Conservation (phyloP, 164 flowering plant species). For the Annona squamosa region DNA sequence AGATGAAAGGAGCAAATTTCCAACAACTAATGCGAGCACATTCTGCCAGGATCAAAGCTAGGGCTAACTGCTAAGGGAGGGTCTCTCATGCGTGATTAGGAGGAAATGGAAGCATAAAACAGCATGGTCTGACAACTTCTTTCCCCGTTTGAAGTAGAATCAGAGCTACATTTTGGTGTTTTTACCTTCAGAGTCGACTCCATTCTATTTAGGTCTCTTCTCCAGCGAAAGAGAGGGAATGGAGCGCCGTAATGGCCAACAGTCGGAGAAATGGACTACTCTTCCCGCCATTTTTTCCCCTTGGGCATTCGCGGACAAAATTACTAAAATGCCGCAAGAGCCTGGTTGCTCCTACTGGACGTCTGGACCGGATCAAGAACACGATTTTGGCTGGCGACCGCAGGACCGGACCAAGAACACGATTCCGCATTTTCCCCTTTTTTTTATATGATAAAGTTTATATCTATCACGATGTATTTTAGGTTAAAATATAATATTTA, state of each 20-base stretch:
- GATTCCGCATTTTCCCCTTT: too few species aligned
- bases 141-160: neutral
- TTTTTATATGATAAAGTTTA: too few species aligned
- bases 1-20: too few species aligned
- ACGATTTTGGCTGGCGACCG: too few species aligned
- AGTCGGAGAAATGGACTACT: neutral
- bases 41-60: neutral
- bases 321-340: too few species aligned
- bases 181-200: neutral
- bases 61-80: neutral
- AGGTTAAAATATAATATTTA: too few species aligned
- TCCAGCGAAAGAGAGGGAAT: neutral
- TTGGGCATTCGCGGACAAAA: neutral
- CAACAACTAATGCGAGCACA: too few species aligned
- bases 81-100: neutral
- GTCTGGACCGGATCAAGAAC: too few species aligned
- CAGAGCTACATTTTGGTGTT: neutral
- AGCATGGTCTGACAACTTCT: neutral
- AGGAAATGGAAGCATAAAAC: neutral
- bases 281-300: neutral
- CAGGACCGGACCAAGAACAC: too few species aligned
- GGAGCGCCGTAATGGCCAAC: neutral
- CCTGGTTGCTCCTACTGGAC: too few species aligned
- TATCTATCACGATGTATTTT: too few species aligned
- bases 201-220: neutral